phyloP scores from a whole-genome alignment of 768 basidiomycete genomes.

The Phlebiopsis flavidoalba region DNA sequence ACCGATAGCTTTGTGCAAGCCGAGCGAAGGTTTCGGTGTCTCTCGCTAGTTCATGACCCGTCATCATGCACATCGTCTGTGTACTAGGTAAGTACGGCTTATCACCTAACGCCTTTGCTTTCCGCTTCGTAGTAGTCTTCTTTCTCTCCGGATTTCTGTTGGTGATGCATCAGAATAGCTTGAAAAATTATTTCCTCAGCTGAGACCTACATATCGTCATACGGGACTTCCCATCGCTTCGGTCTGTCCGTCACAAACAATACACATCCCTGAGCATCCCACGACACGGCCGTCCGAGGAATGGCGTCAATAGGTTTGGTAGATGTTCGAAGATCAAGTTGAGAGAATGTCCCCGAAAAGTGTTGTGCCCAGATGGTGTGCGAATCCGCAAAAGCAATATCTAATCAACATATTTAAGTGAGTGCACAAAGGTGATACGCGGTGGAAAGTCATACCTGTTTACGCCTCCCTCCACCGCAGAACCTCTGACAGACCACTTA shows the following conservation, averaged over 20 bases:
- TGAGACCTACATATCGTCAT: constrained; percentile 66
- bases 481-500: constrained; percentile 73
- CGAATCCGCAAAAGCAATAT: constrained; percentile 63
- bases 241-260: constrained; percentile 60
- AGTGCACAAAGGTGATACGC: neutral
- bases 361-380: constrained; percentile 73
- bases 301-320: constrained; percentile 64
- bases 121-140: constrained; percentile 19
- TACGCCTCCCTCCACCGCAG: constrained; percentile 63
- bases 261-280: constrained; percentile 61
- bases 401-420: constrained; percentile 30
- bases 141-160: constrained; percentile 22
- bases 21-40: constrained; percentile 46
- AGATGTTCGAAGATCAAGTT: constrained; percentile 66
- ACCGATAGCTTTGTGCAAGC: constrained; percentile 60
- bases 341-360: constrained; percentile 71
- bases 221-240: constrained; percentile 60
- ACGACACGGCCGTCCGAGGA: constrained; percentile 56
- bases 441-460: constrained; percentile 49
- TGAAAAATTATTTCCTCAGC: no score
- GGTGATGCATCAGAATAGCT: no score
- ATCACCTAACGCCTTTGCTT: constrained; percentile 59
- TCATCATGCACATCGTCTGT: constrained; percentile 56
- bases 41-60: constrained; percentile 29
- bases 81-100: constrained; percentile 39